These are phyloP conservation scores for Epicoccum nigrum DNA, from an alignment of 2,329 filamentous ascomycete species.

Conservation along the genomic window DNA sequence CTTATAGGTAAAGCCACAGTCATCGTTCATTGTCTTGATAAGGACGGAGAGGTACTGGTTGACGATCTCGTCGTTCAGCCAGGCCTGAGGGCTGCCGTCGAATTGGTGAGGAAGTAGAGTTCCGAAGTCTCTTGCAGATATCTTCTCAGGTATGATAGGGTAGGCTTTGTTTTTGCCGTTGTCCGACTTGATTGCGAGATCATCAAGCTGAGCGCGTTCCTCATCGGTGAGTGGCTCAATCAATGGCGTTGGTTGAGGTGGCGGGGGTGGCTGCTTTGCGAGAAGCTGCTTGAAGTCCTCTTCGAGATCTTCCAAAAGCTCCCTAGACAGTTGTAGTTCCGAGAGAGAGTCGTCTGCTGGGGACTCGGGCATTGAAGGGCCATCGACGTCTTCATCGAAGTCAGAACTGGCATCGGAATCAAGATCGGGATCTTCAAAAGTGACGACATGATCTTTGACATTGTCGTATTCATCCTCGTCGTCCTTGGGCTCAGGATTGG, in stretches of 20 bases:
- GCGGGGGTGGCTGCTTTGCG: slow-evolving; percentile 14
- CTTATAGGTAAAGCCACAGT: slow-evolving; percentile 61
- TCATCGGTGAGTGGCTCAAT: slow-evolving; percentile 24
- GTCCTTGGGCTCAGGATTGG: neutral
- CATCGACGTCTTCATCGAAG: slow-evolving; percentile 11
- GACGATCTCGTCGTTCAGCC: slow-evolving; percentile 80
- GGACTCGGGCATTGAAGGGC: neutral
- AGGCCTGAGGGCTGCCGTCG: slow-evolving; percentile 56
- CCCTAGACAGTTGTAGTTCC: slow-evolving; percentile 26
- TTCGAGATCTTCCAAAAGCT: slow-evolving; percentile 29
- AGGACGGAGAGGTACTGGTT: slow-evolving; percentile 69
- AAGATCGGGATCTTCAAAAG: neutral
- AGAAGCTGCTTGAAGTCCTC: slow-evolving; percentile 22
- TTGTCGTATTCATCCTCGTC: neutral
- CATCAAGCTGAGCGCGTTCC: slow-evolving; percentile 24
- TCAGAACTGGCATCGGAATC: slow-evolving; percentile 1
- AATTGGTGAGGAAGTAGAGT: slow-evolving; percentile 55
- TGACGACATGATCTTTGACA: neutral
- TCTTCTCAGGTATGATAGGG: slow-evolving; percentile 37
- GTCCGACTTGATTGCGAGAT: slow-evolving; percentile 19
- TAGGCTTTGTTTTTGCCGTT: slow-evolving; percentile 22
- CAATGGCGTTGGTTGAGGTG: slow-evolving; percentile 21
- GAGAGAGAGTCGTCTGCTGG: slow-evolving; percentile 24
- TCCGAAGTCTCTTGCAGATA: slow-evolving; percentile 66
- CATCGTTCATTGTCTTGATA: slow-evolving; percentile 63